A percentile compares a stretch with the other conserved stretches of the same genome.
Conservation (phyloP, 768 basidiomycete genomes). For the Cyclocybe aegerita region DNA sequence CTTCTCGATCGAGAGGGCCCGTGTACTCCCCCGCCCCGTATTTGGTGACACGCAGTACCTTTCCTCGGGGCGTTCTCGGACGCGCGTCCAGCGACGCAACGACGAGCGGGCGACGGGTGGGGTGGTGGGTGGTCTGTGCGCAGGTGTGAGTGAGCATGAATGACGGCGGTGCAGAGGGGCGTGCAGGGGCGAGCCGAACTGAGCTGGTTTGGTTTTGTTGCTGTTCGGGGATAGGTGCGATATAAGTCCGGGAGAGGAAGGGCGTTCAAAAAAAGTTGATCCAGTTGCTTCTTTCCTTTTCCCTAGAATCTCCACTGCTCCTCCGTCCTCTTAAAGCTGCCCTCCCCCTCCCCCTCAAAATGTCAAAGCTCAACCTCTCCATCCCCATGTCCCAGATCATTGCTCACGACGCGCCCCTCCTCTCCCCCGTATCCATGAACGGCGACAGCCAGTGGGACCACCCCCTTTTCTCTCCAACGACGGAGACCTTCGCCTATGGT, state of each 20-base stretch:
- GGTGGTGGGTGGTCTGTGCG: no score
- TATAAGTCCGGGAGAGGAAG: constrained; percentile 30
- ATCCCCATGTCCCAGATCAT: constrained; percentile 59
- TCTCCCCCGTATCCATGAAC: constrained; percentile 44
- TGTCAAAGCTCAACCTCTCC: no score
- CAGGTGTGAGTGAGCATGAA: no score
- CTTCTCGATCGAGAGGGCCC: constrained; percentile 15
- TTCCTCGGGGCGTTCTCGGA: constrained; percentile 20
- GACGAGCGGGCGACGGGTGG: no score
- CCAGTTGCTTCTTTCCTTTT: constrained; percentile 13
- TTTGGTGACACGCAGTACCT: constrained; percentile 4
- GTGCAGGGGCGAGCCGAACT: constrained; percentile 5
- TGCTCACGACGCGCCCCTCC: constrained; percentile 55
- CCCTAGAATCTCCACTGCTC: constrained; percentile 12
- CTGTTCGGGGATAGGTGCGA: constrained; percentile 22
- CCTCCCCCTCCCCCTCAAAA: constrained; percentile 25
- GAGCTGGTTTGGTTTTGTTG: constrained; percentile 5
- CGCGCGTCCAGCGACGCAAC: not conserved
- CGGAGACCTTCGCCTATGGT: constrained; percentile 43
- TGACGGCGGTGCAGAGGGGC: no score
- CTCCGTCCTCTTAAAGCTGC: constrained; percentile 7
- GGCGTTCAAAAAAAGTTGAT: constrained; percentile 25
- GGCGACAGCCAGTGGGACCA: constrained; percentile 48
- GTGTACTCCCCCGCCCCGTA: constrained; percentile 16
- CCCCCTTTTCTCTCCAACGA: constrained; percentile 37